Evolutionary conservation across 257 asterid genomes (phyloP).

Genomic region (Rubia yunnanensis): DNA sequence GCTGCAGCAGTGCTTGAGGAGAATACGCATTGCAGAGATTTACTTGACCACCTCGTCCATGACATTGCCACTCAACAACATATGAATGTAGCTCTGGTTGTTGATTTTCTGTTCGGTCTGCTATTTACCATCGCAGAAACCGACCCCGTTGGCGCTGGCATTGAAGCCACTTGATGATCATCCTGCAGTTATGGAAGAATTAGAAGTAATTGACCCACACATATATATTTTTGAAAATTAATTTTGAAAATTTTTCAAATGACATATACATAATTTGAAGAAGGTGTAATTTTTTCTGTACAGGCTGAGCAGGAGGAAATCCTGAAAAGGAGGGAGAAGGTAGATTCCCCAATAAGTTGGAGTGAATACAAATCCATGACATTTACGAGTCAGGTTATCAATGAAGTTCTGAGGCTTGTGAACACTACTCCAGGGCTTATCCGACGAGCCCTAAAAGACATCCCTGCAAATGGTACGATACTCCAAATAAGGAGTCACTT

Average conservation of each 20-base stretch:
- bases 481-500: too few relatives aligned
- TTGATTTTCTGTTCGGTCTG: conserved; percentile 64
- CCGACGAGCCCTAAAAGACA: too few relatives aligned
- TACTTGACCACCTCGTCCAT: conserved; percentile 52
- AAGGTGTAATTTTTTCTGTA: too few relatives aligned
- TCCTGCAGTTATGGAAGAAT: conserved; percentile 47
- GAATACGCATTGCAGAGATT: conserved; percentile 32
- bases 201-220: too few relatives aligned
- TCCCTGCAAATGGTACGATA: too few relatives aligned
- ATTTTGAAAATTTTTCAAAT: too few relatives aligned
- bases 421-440: too few relatives aligned
- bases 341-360: background rate
- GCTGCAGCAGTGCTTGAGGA: conserved; percentile 15
- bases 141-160: conserved; percentile 54
- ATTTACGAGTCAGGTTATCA: too few relatives aligned
- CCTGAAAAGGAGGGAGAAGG: background rate
- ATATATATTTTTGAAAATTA: too few relatives aligned
- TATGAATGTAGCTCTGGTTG: conserved; percentile 54
- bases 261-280: too few relatives aligned
- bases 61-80: conserved; percentile 49
- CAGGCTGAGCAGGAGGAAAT: background rate
- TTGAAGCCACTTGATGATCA: conserved; percentile 60
- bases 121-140: conserved; percentile 66
- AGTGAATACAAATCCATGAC: too few relatives aligned
- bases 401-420: too few relatives aligned